Base-by-base conservation (phyloP, 2,329 filamentous ascomycete species). In the Ascochyta lentis region DNA sequence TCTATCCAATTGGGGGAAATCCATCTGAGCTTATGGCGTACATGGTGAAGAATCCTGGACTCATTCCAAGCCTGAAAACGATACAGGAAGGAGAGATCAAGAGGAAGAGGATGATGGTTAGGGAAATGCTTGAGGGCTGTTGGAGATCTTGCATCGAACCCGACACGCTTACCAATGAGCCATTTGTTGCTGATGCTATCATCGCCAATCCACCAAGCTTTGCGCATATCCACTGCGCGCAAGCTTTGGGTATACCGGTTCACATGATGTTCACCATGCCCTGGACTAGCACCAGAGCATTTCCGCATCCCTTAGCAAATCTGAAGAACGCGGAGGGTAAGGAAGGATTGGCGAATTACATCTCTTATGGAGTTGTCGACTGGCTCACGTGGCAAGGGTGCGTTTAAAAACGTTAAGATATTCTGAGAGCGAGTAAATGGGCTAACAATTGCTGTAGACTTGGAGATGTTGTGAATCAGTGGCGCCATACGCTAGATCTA, bases 221-320 rank as follows among this genome's bases (percentile, higher is more conserved):
- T 73, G 89, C 87, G 0, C 89, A 91, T 65, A 80, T 91, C 3
- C 89, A 91, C 67, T 83, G 88, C 58, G 89, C 88, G 0, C 86
- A 91, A 75, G 88, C 87, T 68, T 72, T 91, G 63, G 89, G 88
- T 1, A 84, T 91, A 24, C 89, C 89, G 0, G 68, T 91, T 7
- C 89, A 91, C 68, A 82, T 96, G 68, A 95, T 96, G 89, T 96
- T 96, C 76, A 96, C 92, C 0, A 84, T 83, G 81, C 81, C 81
- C 4, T 83, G 79, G 77, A 77, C 65, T 22, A 71, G 68, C 12
- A 82, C 80, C 6, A 68, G 59, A 33, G 76, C 71, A 0, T 81
- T 81, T 58, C 76, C 79, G 0, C 81, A 83, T 68, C 81, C 81
- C 0, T 62, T 83, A 37, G 80, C 80, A 0, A 83, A 82, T 63